These are phyloP conservation scores for Smittium mucronatum DNA, from an alignment of 371 early-diverging fungal species.

Conservation along the genomic window DNA sequence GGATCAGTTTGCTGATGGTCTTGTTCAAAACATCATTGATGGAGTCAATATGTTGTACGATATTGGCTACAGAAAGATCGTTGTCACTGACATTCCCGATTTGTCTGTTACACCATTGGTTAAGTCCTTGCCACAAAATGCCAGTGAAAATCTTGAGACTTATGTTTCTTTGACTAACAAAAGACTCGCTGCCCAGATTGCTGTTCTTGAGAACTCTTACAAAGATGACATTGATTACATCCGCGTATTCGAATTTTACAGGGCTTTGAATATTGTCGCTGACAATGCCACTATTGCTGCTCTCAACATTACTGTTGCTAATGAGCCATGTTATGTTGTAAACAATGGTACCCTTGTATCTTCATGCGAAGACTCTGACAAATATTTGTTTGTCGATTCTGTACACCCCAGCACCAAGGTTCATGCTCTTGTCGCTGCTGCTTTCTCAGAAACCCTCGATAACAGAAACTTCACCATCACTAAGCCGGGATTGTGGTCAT, in stretches of 20 bases:
- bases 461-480: no score
- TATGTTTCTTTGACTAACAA: neutral
- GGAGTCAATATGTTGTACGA: constrained; percentile 9
- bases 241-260: neutral
- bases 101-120: constrained; percentile 6
- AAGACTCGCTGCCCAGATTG: neutral
- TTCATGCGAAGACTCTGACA: constrained; percentile 7
- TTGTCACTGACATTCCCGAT: constrained; percentile 14
- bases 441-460: neutral
- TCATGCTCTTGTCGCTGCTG: constrained; percentile 10
- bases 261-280: no score
- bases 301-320: neutral
- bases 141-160: neutral
- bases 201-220: neutral
- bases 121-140: neutral
- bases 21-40: neutral
- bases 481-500: no score
- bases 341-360: neutral
- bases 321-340: neutral
- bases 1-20: neutral
- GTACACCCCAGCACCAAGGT: constrained; percentile 10
- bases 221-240: neutral
- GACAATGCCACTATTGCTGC: neutral
- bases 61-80: constrained; percentile 13
- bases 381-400: neutral